These are phyloP conservation scores for Backusella liffmaniae DNA, from an alignment of 192 early-diverging fungal genomes.

Conservation along the genomic window DNA sequence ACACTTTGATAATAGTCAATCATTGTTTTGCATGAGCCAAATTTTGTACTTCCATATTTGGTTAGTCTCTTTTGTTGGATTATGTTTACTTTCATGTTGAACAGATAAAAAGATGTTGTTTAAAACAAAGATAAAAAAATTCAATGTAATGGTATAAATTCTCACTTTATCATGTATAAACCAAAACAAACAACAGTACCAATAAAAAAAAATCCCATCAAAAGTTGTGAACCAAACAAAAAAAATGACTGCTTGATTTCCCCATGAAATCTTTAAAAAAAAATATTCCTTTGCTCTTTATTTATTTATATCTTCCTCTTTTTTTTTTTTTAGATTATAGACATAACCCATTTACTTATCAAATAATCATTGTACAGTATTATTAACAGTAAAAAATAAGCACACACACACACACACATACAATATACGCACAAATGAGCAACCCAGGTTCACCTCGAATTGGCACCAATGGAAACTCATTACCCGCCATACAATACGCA, in stretches of 20 bases:
- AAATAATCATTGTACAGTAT: neutral
- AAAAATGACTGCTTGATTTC: neutral
- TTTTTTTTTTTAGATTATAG: neutral
- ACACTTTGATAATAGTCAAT: neutral
- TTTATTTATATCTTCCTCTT: neutral
- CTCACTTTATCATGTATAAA: too few species aligned
- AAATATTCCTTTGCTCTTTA: neutral
- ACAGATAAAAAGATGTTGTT: neutral
- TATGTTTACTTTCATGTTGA: neutral
- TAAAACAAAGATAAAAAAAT: too few species aligned
- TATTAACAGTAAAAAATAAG: neutral
- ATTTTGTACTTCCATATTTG: neutral
- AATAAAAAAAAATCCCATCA: too few species aligned
- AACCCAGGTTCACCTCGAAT: conserved; percentile 5
- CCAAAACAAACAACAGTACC: too few species aligned
- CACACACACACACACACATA: neutral
- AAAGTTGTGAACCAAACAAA: neutral
- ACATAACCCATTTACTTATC: neutral
- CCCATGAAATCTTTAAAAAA: neutral
- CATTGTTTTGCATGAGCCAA: neutral
- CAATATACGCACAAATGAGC: neutral
- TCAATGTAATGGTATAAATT: neutral
- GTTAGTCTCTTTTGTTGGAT: neutral
- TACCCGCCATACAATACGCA: neutral
- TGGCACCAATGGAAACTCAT: neutral